phyloP scores from a whole-genome alignment of 805 yeast species.

The Kregervanrija fluxuum region DNA sequence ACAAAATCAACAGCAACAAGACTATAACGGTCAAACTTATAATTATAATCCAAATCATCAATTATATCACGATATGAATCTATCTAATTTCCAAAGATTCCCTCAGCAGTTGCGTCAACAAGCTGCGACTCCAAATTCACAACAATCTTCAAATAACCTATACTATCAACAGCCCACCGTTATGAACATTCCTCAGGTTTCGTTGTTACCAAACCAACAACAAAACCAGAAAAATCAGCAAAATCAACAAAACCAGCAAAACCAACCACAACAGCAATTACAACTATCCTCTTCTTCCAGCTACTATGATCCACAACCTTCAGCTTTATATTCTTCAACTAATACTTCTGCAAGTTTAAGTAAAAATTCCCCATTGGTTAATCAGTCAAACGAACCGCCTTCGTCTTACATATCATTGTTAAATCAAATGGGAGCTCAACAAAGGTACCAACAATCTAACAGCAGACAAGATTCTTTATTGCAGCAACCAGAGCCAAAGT shows the following conservation, averaged over 20 bases:
- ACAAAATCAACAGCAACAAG: neutral
- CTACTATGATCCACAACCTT: too few relatives aligned
- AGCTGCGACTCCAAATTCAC: constrained; percentile 4
- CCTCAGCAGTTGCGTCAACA: constrained; percentile 10
- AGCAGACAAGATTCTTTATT: neutral
- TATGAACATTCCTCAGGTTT: neutral
- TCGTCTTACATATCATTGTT: too few relatives aligned
- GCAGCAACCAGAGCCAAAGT: constrained; percentile 2
- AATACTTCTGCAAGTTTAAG: too few relatives aligned
- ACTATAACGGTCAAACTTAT: neutral
- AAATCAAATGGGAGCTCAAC: too few relatives aligned
- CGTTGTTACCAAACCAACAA: neutral
- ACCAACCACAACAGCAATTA: neutral
- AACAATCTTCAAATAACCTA: neutral
- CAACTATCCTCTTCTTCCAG: neutral
- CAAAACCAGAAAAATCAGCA: constrained; percentile 4
- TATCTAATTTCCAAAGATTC: constrained; percentile 7
- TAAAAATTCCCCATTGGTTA: too few relatives aligned
- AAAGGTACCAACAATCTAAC: too few relatives aligned
- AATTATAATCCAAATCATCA: constrained; percentile 3
- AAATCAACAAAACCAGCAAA: neutral
- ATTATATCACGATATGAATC: constrained; percentile 5
- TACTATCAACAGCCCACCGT: neutral
- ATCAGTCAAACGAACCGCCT: too few relatives aligned
- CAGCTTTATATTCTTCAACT: too few relatives aligned